phyloP scores from a whole-genome alignment of 768 basidiomycete species.

The Filobasidium floriforme region DNA sequence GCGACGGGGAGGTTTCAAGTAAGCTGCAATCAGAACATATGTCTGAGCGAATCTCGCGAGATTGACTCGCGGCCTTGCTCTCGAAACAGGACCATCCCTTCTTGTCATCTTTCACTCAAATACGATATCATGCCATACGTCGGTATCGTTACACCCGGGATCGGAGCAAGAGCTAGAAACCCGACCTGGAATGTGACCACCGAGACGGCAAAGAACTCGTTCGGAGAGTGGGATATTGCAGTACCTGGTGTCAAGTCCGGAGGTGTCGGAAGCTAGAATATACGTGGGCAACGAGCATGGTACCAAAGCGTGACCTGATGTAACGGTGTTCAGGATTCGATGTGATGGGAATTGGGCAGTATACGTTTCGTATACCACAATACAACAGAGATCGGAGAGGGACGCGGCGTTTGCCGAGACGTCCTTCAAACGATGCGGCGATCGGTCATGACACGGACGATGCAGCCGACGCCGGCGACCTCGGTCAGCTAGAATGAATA shows the following conservation, averaged over 20 bases:
- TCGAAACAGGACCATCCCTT: neutral
- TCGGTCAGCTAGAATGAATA: constrained; percentile 66
- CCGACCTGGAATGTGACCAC: constrained; percentile 13
- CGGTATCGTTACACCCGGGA: constrained; percentile 19
- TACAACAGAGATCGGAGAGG: neutral
- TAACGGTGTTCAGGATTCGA: too few species aligned
- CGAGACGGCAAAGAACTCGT: neutral
- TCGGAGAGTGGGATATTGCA: constrained; percentile 18
- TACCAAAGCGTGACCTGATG: too few species aligned
- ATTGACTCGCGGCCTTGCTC: too few species aligned
- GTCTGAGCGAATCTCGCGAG: neutral
- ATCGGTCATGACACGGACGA: constrained; percentile 77
- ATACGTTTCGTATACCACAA: neutral
- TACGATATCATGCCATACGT: constrained; percentile 27
- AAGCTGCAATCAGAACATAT: neutral
- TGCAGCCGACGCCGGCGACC: constrained; percentile 86
- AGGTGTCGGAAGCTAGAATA: constrained; percentile 14
- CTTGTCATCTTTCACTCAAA: constrained; percentile 10
- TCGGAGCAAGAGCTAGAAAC: constrained; percentile 16
- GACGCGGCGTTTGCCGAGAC: too few species aligned
- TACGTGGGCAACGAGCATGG: neutral
- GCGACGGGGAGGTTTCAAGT: constrained; percentile 20
- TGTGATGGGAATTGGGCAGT: too few species aligned
- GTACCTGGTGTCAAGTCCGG: constrained; percentile 19
- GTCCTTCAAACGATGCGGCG: constrained; percentile 52